These are phyloP conservation scores for Trametes versicolor DNA, from an alignment of 1,284 basidiomycete species.

Conservation along the genomic window DNA sequence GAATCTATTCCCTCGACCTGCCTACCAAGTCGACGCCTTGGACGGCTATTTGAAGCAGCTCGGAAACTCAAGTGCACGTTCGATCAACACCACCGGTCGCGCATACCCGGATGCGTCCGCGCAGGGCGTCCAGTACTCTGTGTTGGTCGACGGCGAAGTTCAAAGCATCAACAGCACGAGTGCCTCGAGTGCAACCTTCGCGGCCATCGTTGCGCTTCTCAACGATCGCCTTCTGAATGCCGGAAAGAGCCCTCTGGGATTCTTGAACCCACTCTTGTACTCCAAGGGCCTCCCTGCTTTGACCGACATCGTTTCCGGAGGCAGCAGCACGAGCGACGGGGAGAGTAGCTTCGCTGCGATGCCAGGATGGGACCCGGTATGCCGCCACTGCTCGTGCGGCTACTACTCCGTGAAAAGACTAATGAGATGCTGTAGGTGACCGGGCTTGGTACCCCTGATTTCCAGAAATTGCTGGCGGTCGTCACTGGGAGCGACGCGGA, in stretches of 20 bases:
- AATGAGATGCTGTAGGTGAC: no score
- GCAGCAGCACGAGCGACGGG: no score
- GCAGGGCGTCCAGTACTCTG: slow-evolving; percentile 22
- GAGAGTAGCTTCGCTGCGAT: no score
- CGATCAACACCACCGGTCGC: not conserved
- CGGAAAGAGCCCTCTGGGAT: slow-evolving; percentile 33
- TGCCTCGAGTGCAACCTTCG: slow-evolving; percentile 51
- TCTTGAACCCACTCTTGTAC: no score
- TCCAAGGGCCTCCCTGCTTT: no score
- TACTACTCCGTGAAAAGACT: no score
- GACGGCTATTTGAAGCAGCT: slow-evolving; percentile 35
- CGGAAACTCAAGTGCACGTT: slow-evolving; percentile 36
- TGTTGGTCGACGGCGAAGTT: slow-evolving; percentile 54
- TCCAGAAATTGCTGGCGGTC: no score
- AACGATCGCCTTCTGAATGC: slow-evolving; percentile 64
- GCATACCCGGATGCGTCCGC: slow-evolving; percentile 13
- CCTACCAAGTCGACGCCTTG: slow-evolving; percentile 48
- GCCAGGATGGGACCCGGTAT: no score
- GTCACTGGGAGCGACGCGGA: no score
- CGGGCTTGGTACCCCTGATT: no score
- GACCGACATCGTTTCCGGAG: no score
- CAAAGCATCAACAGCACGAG: slow-evolving; percentile 46
- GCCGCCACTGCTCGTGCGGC: no score
- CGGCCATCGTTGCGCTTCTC: slow-evolving; percentile 63
- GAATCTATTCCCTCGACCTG: slow-evolving; percentile 49